Conservation (phyloP, 148 eudicot genomes). For the Fallopia convolvulus region DNA sequence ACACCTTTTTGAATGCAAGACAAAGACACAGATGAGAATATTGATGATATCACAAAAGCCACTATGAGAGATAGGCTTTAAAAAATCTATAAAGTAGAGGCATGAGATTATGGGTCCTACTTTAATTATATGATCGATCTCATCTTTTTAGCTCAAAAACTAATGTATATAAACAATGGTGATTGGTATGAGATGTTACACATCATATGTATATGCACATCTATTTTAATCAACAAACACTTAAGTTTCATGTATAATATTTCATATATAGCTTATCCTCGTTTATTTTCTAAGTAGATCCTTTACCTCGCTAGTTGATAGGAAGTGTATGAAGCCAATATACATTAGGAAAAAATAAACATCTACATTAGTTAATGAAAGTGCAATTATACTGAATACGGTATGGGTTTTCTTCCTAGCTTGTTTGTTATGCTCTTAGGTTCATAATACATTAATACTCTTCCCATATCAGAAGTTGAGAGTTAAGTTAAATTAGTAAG, state of each 20-base stretch:
- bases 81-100: slow-evolving; percentile 6
- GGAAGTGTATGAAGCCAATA: too few species aligned
- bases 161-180: background rate
- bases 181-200: background rate
- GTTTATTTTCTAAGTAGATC: too few species aligned
- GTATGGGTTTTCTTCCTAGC: too few species aligned
- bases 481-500: too few species aligned
- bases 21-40: slow-evolving; percentile 8
- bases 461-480: too few species aligned
- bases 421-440: too few species aligned
- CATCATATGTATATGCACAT: background rate
- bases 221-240: background rate
- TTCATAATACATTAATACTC: too few species aligned
- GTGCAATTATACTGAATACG: too few species aligned
- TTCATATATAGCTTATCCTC: too few species aligned
- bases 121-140: slow-evolving; percentile 9
- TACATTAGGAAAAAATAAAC: background rate
- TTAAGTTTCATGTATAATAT: too few species aligned
- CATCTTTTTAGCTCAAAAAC: background rate
- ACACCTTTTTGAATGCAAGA: slow-evolving; percentile 10
- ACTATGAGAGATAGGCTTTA: background rate
- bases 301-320: too few species aligned
- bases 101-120: slow-evolving; percentile 12
- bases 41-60: slow-evolving; percentile 10
- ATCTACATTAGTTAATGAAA: background rate